Percentiles rank a stretch among this genome's conserved stretches.
Conservation (phyloP, 305 asterid species). For the Fraxinus sp. region DNA sequence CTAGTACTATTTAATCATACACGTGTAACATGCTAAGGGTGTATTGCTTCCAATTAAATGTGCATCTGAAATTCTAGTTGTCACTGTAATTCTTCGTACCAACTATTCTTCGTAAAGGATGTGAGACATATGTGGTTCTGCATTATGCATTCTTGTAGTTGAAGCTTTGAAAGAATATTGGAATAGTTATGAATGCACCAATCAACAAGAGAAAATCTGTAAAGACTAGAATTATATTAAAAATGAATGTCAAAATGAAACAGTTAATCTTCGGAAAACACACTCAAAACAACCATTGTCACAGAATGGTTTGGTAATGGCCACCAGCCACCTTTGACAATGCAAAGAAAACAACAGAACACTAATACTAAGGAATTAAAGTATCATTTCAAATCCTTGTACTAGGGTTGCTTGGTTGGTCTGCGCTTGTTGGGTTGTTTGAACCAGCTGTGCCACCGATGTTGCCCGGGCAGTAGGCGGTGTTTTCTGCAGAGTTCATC, state of each 20-base stretch:
- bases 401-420: slow-evolving; percentile 13
- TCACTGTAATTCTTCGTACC: neutral
- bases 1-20: neutral
- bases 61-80: slow-evolving; percentile 1
- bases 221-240: neutral
- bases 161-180: neutral
- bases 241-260: slow-evolving; percentile 1
- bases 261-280: neutral
- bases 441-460: neutral
- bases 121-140: neutral
- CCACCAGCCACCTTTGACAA: neutral
- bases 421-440: neutral
- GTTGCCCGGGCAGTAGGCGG: neutral
- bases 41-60: neutral
- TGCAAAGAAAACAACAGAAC: neutral
- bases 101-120: neutral
- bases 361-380: neutral
- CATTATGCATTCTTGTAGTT: neutral
- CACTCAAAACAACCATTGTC: neutral
- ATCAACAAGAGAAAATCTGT: neutral
- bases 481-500: neutral
- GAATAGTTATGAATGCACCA: neutral
- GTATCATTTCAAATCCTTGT: neutral
- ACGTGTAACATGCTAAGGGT: neutral
- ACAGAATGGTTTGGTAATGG: neutral